These are phyloP conservation scores for Actinidia chinensis DNA, from an alignment of 179 eudicot genomes.

Conservation along the genomic window DNA sequence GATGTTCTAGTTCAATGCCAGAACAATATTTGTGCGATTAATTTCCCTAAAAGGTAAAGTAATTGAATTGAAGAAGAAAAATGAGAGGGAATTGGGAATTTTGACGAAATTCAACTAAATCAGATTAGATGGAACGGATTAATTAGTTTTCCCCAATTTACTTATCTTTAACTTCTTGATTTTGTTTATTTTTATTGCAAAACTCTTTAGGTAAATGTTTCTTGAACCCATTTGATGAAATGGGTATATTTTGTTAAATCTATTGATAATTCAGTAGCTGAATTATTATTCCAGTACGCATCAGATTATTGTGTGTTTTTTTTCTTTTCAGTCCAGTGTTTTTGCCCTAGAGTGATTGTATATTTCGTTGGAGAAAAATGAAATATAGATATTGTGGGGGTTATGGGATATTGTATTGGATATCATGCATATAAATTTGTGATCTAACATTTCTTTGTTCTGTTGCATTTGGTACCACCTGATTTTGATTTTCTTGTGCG, in stretches of 20 bases:
- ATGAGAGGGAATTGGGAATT: not conserved
- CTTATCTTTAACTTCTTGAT: not conserved
- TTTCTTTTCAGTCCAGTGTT: not conserved
- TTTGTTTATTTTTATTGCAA: not conserved
- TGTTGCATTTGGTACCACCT: too few relatives aligned
- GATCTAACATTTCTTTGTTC: too few relatives aligned
- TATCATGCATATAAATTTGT: too few relatives aligned
- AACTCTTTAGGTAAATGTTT: not conserved
- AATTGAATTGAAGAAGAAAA: not conserved
- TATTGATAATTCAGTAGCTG: not conserved
- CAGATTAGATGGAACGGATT: not conserved
- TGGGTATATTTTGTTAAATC: not conserved
- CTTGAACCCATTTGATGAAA: not conserved
- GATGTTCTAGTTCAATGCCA: not conserved
- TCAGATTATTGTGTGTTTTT: not conserved
- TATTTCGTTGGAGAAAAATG: too few relatives aligned
- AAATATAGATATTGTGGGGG: too few relatives aligned
- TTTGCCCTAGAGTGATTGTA: not conserved
- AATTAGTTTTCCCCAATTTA: not conserved
- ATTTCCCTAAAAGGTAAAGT: not conserved
- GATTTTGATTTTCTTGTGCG: too few relatives aligned
- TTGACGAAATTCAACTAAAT: not conserved
- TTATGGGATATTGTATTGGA: too few relatives aligned
- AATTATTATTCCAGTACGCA: not conserved
- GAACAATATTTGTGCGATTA: not conserved